A percentile compares a stretch with the other conserved stretches of the same genome.
Evolutionary conservation across 1,284 basidiomycete genomes (phyloP).

Genomic region (Flammula alnicola): DNA sequence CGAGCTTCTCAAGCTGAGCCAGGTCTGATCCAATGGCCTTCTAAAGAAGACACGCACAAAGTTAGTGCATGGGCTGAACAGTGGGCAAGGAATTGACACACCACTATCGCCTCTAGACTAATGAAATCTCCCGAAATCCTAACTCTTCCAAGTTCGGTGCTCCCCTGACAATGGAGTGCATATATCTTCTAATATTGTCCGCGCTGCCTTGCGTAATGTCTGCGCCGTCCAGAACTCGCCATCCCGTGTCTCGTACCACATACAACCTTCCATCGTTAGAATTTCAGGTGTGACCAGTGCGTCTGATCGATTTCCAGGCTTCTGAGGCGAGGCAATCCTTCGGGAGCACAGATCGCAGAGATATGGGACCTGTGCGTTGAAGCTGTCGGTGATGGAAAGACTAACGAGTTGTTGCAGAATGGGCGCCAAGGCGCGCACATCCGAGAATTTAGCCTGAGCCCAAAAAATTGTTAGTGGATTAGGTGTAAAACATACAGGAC

Average conservation of each 20-base stretch:
- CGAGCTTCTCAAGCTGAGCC: not conserved
- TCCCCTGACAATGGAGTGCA: not conserved
- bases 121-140: not conserved
- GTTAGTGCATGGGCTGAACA: not conserved
- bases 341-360: not conserved
- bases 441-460: not conserved
- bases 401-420: conserved; percentile 1
- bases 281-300: not conserved
- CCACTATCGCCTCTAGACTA: not conserved
- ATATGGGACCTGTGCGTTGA: conserved; percentile 3
- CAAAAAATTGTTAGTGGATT: not conserved
- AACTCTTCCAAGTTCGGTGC: conserved; percentile 7
- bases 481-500: not conserved
- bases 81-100: not conserved
- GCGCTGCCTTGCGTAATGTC: no score
- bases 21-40: not conserved
- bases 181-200: not conserved
- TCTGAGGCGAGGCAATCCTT: conserved; percentile 4
- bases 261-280: not conserved
- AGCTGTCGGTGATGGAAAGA: not conserved
- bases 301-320: conserved; percentile 2
- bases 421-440: not conserved
- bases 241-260: not conserved
- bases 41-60: not conserved
- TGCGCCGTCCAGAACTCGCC: not conserved